Conservation (phyloP, 2,329 filamentous ascomycete species). For the Chaetomium sp. region DNA sequence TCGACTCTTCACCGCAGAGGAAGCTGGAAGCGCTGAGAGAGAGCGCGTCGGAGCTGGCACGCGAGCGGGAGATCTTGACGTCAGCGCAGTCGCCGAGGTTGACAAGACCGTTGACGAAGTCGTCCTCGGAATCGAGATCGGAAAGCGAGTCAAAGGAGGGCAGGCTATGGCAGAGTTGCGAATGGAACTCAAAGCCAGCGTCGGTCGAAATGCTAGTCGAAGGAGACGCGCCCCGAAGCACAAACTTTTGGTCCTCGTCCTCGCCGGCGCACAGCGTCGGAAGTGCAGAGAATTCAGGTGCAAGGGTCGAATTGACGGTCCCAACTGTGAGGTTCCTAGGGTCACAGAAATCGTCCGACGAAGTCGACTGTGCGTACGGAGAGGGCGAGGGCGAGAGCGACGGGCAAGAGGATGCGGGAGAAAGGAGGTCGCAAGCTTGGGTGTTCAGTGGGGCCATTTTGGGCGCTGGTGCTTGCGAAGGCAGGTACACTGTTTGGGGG, state of each 20-base stretch:
- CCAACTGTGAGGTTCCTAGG: constrained; percentile 80
- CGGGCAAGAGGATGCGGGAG: constrained; percentile 71
- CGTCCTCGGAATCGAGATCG: constrained; percentile 86
- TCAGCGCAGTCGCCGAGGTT: constrained; percentile 51
- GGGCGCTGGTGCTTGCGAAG: constrained; percentile 37
- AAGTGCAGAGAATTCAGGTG: constrained; percentile 59
- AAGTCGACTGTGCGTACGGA: constrained; percentile 65
- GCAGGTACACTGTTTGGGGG: constrained; percentile 40
- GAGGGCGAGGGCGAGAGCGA: constrained; percentile 84
- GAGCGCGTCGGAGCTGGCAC: constrained; percentile 58
- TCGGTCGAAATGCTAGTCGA: constrained; percentile 28
- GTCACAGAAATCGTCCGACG: constrained; percentile 76
- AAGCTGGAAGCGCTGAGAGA: constrained; percentile 49
- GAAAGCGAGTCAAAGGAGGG: constrained; percentile 84
- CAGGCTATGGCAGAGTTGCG: constrained; percentile 50
- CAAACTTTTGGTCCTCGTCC: constrained; percentile 49
- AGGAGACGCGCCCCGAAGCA: constrained; percentile 42
- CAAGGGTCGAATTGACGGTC: constrained; percentile 43
- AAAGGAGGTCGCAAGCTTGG: constrained; percentile 63
- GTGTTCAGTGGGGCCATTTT: constrained; percentile 54
- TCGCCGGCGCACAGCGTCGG: constrained; percentile 56
- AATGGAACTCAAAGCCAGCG: constrained; percentile 45
- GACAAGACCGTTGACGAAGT: constrained; percentile 69
- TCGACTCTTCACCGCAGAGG: constrained; percentile 43
- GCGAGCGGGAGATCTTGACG: constrained; percentile 62